Conservation (phyloP, 2,329 filamentous ascomycete genomes). For the Cladosporium sphaerospermum region DNA sequence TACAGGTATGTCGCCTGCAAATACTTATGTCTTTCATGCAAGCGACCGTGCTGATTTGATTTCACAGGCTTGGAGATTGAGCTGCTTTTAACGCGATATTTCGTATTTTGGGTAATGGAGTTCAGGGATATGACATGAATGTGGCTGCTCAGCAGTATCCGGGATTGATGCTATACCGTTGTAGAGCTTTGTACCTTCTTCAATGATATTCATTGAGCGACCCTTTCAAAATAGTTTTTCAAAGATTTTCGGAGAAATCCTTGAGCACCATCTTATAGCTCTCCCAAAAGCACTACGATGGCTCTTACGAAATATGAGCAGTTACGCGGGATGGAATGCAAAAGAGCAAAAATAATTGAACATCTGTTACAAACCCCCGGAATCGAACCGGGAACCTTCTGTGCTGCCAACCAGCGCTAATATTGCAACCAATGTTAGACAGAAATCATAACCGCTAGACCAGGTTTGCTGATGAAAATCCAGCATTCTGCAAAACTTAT, state of each 20-base stretch:
- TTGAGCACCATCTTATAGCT: no score
- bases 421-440: conserved; percentile 8
- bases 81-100: background rate
- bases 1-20: conserved; percentile 53
- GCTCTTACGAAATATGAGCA: no score
- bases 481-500: background rate
- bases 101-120: conserved; percentile 5
- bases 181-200: no score
- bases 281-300: no score
- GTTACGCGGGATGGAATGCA: no score
- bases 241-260: no score
- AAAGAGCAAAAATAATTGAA: background rate
- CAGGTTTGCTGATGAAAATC: conserved; percentile 1
- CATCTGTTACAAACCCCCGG: conserved; percentile 8
- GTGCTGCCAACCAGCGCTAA: conserved; percentile 4
- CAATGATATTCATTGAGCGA: no score
- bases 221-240: no score
- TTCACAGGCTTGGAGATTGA: conserved; percentile 4
- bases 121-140: background rate
- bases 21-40: background rate
- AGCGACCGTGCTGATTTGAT: background rate
- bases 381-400: conserved; percentile 11
- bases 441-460: conserved; percentile 12
- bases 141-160: no score
- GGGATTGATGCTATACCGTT: no score